A percentile compares a stretch with the other conserved stretches of the same genome.
Conservation (phyloP, 352 stramenopile genomes). For the Phytophthora pini region DNA sequence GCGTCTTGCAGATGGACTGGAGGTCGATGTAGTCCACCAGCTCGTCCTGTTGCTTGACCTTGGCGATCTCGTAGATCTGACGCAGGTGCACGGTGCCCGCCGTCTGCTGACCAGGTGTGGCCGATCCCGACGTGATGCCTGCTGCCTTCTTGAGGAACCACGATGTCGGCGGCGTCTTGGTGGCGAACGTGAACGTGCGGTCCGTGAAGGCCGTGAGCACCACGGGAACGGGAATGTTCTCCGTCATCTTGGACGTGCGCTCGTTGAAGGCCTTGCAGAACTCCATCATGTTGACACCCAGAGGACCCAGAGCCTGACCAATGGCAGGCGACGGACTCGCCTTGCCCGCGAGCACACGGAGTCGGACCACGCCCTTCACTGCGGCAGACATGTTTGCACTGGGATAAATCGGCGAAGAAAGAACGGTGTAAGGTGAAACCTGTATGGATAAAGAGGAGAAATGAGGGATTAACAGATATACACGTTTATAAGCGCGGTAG, state of each 20-base stretch:
- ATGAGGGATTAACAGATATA: slow-evolving; percentile 20
- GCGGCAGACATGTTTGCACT: slow-evolving; percentile 38
- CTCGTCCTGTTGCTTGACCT: slow-evolving; percentile 96
- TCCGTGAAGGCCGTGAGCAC: slow-evolving; percentile 94
- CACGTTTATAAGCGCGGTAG: not conserved
- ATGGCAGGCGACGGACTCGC: slow-evolving; percentile 88
- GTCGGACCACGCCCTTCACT: slow-evolving; percentile 86
- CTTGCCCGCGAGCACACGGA: slow-evolving; percentile 87
- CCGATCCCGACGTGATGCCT: slow-evolving; percentile 81
- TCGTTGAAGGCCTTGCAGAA: slow-evolving; percentile 99
- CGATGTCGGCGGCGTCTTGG: slow-evolving; percentile 94
- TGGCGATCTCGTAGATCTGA: slow-evolving; percentile 98
- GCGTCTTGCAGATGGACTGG: slow-evolving; percentile 91
- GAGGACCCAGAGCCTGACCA: slow-evolving; percentile 93
- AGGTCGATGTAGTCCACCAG: slow-evolving; percentile 94
- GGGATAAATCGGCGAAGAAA: slow-evolving; percentile 15
- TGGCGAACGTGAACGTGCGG: slow-evolving; percentile 96
- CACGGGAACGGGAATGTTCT: slow-evolving; percentile 94
- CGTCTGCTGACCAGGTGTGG: slow-evolving; percentile 74
- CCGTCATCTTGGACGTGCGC: slow-evolving; percentile 90
- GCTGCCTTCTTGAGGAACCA: slow-evolving; percentile 95
- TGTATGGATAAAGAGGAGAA: slow-evolving; percentile 5
- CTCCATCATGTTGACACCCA: slow-evolving; percentile 99
- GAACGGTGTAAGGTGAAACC: slow-evolving; percentile 11
- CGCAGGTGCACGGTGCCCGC: slow-evolving; percentile 92